These are phyloP conservation scores for Lactifluus piperatus DNA, from an alignment of 768 basidiomycete species.

Conservation along the genomic window DNA sequence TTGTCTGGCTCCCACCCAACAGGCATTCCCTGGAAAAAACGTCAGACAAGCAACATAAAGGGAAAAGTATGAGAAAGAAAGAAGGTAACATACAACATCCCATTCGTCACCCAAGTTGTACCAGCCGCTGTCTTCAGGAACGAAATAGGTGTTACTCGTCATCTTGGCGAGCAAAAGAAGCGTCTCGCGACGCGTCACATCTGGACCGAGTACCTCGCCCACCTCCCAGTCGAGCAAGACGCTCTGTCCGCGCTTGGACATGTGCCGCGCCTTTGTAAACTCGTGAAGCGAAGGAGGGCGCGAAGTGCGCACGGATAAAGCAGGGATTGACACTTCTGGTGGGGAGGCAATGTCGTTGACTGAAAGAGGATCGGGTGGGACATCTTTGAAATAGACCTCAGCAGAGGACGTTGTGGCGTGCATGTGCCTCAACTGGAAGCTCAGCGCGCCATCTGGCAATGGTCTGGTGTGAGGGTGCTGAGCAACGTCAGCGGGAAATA, in stretches of 20 bases:
- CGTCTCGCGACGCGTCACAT: constrained; percentile 63
- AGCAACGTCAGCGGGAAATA: background rate
- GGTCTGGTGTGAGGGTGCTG: constrained; percentile 7
- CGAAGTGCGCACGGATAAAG: background rate
- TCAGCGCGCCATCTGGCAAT: constrained; percentile 24
- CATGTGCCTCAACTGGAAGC: constrained; percentile 58
- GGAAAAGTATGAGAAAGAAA: background rate
- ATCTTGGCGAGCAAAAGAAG: constrained; percentile 80
- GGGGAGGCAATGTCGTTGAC: constrained; percentile 22
- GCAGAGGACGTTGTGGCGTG: constrained; percentile 49
- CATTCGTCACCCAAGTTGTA: constrained; percentile 57
- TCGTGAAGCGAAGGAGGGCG: background rate
- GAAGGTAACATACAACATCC: constrained; percentile 40
- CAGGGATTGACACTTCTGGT: constrained; percentile 23
- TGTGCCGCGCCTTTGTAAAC: constrained; percentile 1
- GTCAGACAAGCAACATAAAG: background rate
- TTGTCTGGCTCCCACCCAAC: constrained; percentile 87
- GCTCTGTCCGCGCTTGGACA: constrained; percentile 30
- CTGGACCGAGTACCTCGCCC: constrained; percentile 56
- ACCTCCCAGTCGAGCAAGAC: constrained; percentile 45
- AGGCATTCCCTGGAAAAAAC: constrained; percentile 44
- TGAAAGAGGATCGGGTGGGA: constrained; percentile 25
- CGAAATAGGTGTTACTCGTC: constrained; percentile 75
- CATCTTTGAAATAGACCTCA: constrained; percentile 50
- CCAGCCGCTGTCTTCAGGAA: constrained; percentile 49